A percentile compares a stretch with the other conserved stretches of the same genome.
Evolutionary conservation across 2,329 filamentous ascomycete species (phyloP).

Genomic region (Cladosporium phlei): DNA sequence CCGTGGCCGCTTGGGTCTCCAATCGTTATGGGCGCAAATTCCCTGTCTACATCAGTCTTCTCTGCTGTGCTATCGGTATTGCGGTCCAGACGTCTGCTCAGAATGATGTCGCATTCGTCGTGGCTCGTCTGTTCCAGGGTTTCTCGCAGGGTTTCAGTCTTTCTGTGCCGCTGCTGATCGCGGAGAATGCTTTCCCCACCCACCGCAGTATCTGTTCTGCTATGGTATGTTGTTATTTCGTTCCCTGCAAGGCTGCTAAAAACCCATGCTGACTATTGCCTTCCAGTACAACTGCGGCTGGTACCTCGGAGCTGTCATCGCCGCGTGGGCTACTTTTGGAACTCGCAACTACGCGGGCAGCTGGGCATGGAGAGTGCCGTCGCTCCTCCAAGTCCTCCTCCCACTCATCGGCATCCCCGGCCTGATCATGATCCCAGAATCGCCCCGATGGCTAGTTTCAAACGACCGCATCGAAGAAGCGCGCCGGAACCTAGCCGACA

Average conservation of each 20-base stretch:
- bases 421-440: slow-evolving; percentile 15
- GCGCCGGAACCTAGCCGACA: slow-evolving; percentile 14
- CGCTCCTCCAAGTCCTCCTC: slow-evolving; percentile 18
- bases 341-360: slow-evolving; percentile 16
- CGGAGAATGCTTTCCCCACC: slow-evolving; percentile 64
- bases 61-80: background rate
- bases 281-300: slow-evolving; percentile 58
- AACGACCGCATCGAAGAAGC: slow-evolving; percentile 11
- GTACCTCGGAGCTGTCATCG: slow-evolving; percentile 18
- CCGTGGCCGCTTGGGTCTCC: background rate
- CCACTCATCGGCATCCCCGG: slow-evolving; percentile 12
- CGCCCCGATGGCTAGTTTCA: slow-evolving; percentile 13
- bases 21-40: slow-evolving; percentile 6
- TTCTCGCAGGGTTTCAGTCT: slow-evolving; percentile 6
- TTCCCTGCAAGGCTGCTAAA: too few species aligned
- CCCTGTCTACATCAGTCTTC: background rate
- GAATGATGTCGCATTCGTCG: background rate
- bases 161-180: slow-evolving; percentile 58
- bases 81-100: background rate
- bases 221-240: slow-evolving; percentile 30
- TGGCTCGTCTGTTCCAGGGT: slow-evolving; percentile 6
- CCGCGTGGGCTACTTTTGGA: slow-evolving; percentile 20
- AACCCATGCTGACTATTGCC: background rate
- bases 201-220: slow-evolving; percentile 62
- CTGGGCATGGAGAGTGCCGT: slow-evolving; percentile 22